Percentiles rank a stretch among this genome's conserved stretches.
Evolutionary conservation across 257 asterid species (phyloP).

Genomic region (Jaltomata sinuosa): DNA sequence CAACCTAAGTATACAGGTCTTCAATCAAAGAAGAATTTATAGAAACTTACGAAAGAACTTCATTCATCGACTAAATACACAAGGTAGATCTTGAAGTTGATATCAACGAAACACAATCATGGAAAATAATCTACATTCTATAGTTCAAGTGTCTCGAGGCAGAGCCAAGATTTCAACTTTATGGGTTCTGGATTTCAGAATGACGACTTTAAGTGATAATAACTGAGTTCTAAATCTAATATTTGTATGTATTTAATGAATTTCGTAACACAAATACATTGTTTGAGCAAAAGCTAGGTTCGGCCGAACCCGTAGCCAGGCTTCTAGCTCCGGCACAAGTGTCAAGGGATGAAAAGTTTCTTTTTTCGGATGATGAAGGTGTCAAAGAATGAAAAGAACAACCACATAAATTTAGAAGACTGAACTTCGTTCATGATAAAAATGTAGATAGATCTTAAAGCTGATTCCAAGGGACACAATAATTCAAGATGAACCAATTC

Average conservation of each 20-base stretch:
- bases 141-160: background rate
- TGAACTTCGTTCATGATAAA: background rate
- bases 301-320: too few species aligned
- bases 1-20: background rate
- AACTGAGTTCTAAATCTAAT: too few species aligned
- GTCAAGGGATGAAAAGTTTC: too few species aligned
- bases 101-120: background rate
- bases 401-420: background rate
- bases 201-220: too few species aligned
- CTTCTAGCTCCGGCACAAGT: too few species aligned
- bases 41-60: background rate
- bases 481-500: background rate
- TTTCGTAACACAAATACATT: too few species aligned
- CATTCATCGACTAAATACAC: background rate
- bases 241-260: too few species aligned
- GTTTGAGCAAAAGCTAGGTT: too few species aligned
- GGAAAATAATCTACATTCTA: background rate
- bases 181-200: too few species aligned
- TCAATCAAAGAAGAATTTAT: background rate
- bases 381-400: background rate
- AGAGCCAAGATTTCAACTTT: too few species aligned
- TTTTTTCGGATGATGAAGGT: too few species aligned
- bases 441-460: background rate
- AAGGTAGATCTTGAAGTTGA: background rate
- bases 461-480: background rate